Conservation (phyloP, 1,284 basidiomycete genomes). For the Porogramme epimiltina region DNA sequence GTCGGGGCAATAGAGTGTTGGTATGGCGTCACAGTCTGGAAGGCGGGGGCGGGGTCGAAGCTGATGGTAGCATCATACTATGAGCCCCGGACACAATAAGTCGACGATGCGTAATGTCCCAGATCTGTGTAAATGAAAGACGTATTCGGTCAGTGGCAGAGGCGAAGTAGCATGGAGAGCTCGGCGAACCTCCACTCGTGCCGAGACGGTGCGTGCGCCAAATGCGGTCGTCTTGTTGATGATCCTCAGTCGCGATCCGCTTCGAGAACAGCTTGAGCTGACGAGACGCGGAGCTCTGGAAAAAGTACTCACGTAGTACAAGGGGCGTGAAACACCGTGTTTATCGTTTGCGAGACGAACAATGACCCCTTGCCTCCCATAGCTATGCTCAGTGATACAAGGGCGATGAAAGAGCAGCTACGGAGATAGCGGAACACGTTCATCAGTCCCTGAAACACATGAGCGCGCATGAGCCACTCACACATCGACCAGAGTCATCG, state of each 20-base stretch:
- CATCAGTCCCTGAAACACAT: too few relatives aligned
- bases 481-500: constrained; percentile 17
- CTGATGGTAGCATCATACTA: constrained; percentile 14
- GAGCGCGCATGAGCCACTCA: not conserved
- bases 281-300: too few relatives aligned
- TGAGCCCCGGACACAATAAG: constrained; percentile 14
- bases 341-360: constrained; percentile 69
- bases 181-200: constrained; percentile 13
- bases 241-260: constrained; percentile 6
- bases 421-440: too few relatives aligned
- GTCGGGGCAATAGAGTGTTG: too few relatives aligned
- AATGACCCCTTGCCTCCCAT: constrained; percentile 54
- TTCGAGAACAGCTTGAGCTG: not conserved
- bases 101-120: constrained; percentile 17
- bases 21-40: too few relatives aligned
- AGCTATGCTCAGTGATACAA: constrained; percentile 61
- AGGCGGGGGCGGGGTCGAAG: too few relatives aligned
- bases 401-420: constrained; percentile 63
- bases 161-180: too few relatives aligned
- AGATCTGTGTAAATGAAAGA: constrained; percentile 6
- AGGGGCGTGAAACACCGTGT: constrained; percentile 64
- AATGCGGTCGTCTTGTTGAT: constrained; percentile 13
- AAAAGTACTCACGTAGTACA: not conserved
- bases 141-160: too few relatives aligned
- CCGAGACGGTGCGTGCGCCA: constrained; percentile 14